These are phyloP conservation scores for Bolboschoenus planiculmis DNA, from an alignment of 176 grass and related monocot genomes.

Conservation along the genomic window DNA sequence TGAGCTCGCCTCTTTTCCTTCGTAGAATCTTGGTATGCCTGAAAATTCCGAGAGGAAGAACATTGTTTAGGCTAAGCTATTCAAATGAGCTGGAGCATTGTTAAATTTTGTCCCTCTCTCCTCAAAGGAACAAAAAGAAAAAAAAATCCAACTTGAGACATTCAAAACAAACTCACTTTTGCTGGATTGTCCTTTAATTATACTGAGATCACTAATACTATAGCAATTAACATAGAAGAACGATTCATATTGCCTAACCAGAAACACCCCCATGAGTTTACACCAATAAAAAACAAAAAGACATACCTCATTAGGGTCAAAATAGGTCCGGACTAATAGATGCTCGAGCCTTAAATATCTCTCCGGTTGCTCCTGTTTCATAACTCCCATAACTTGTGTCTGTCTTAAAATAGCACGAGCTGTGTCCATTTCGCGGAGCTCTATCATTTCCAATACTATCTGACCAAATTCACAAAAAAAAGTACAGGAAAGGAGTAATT, in stretches of 20 bases:
- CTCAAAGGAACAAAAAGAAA: not conserved
- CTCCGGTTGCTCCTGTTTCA: slow-evolving; percentile 99
- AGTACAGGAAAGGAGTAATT: not conserved
- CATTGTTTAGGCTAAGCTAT: not conserved
- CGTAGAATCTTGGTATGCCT: slow-evolving; percentile 96
- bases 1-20: slow-evolving; percentile 84
- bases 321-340: slow-evolving; percentile 87
- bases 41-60: slow-evolving; percentile 3
- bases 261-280: too few relatives aligned
- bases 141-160: not conserved
- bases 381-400: slow-evolving; percentile 95
- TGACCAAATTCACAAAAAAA: slow-evolving; percentile 20
- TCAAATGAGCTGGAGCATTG: not conserved
- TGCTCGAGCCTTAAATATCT: slow-evolving; percentile 93
- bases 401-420: slow-evolving; percentile 87
- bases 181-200: not conserved
- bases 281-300: not conserved
- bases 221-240: not conserved
- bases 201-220: not conserved
- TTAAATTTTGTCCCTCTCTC: not conserved
- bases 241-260: not conserved
- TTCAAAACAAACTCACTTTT: not conserved
- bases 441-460: slow-evolving; percentile 97
- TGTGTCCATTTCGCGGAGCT: slow-evolving; percentile 87
- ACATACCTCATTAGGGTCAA: slow-evolving; percentile 79